Evolutionary conservation across 208 protist species (phyloP).

Genomic region (Strigomonas culicis): DNA sequence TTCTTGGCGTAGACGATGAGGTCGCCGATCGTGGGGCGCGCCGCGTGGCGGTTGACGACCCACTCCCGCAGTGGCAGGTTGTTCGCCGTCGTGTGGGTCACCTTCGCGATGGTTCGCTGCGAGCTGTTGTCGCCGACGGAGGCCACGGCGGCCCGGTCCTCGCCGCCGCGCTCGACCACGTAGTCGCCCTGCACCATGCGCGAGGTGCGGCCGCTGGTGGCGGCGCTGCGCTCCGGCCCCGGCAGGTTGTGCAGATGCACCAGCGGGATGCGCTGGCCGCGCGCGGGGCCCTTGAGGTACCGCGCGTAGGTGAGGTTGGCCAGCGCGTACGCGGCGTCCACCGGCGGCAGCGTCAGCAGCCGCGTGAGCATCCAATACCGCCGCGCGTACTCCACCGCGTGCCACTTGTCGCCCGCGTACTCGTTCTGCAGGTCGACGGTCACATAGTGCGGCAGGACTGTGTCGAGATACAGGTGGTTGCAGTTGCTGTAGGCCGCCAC

Average conservation of each 20-base stretch:
- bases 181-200: neutral
- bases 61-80: conserved; percentile 20
- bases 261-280: conserved; percentile 19
- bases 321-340: conserved; percentile 21
- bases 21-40: conserved; percentile 26
- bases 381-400: conserved; percentile 58
- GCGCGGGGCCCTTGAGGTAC: conserved; percentile 19
- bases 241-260: conserved; percentile 30
- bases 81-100: conserved; percentile 19
- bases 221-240: neutral
- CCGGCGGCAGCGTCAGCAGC: conserved; percentile 26
- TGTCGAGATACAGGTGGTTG: conserved; percentile 31
- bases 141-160: neutral
- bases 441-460: conserved; percentile 52
- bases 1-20: conserved; percentile 39
- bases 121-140: too few relatives aligned
- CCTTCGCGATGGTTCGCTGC: too few relatives aligned
- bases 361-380: conserved; percentile 57
- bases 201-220: neutral
- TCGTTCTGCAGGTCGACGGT: conserved; percentile 40
- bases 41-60: conserved; percentile 17
- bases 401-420: conserved; percentile 64
- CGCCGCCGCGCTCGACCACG: neutral
- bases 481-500: conserved; percentile 76
- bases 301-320: conserved; percentile 13